Conservation (phyloP, 768 basidiomycete species). For the Royoungia palumana region DNA sequence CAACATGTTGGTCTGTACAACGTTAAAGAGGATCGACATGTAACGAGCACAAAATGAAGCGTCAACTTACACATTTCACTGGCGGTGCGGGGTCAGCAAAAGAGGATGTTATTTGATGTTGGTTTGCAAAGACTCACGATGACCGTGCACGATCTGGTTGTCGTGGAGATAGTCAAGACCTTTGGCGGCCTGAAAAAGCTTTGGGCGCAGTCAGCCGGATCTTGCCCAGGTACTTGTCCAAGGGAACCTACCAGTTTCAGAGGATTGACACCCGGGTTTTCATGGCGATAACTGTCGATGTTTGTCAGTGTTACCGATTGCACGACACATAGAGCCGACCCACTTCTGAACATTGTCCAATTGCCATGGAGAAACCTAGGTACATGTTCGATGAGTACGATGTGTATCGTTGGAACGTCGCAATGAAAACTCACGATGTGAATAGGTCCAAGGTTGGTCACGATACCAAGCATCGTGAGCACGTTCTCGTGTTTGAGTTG, state of each 20-base stretch:
- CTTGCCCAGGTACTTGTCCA: background rate
- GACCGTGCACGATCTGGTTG: constrained; percentile 53
- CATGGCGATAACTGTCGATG: constrained; percentile 39
- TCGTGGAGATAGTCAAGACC: constrained; percentile 58
- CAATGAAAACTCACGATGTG: constrained; percentile 39
- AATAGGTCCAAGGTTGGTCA: constrained; percentile 50
- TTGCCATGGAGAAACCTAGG: constrained; percentile 62
- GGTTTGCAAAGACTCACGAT: constrained; percentile 41
- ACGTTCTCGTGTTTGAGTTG: constrained; percentile 46
- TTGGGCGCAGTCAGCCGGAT: background rate
- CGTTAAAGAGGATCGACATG: constrained; percentile 2
- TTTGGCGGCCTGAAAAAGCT: constrained; percentile 53
- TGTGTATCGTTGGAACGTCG: background rate
- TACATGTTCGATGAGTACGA: background rate
- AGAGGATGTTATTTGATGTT: background rate
- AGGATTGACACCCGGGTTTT: constrained; percentile 37
- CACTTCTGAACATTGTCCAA: constrained; percentile 54
- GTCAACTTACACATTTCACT: constrained; percentile 59
- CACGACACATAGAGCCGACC: constrained; percentile 7
- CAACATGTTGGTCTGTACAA: constrained; percentile 51
- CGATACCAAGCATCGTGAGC: constrained; percentile 51
- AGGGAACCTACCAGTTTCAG: constrained; percentile 37
- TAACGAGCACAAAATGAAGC: background rate
- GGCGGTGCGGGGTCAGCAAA: constrained; percentile 2
- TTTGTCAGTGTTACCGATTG: background rate